Percentiles rank a stretch among this genome's conserved stretches.
These are phyloP conservation scores for Poa annua DNA, from an alignment of 176 grass and related monocot species.

Conservation along the genomic window DNA sequence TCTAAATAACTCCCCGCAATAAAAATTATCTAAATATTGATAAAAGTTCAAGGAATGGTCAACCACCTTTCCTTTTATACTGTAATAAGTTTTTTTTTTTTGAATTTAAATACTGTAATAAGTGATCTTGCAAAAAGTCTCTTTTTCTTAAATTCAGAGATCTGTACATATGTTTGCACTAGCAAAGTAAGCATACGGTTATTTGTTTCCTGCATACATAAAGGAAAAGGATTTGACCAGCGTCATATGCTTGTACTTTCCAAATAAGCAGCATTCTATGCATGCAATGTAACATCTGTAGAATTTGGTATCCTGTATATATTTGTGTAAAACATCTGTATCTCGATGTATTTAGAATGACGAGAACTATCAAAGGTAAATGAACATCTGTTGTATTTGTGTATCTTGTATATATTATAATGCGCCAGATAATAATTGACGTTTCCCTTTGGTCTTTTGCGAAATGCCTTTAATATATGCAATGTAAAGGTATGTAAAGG, in stretches of 20 bases:
- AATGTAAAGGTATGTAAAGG: not conserved
- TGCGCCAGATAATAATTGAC: not conserved
- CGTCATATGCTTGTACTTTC: constrained; percentile 1
- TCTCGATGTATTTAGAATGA: not conserved
- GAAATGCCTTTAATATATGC: not conserved
- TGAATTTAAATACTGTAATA: too few relatives aligned
- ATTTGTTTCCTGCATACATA: constrained; percentile 7
- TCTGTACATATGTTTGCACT: constrained; percentile 2
- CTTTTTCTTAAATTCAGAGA: not conserved
- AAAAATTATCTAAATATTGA: not conserved
- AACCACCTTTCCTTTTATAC: not conserved
- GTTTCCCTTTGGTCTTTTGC: constrained; percentile 3
- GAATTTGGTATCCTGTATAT: too few relatives aligned
- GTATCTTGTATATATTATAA: not conserved
- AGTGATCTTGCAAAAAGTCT: not conserved
- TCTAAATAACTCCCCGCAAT: constrained; percentile 13
- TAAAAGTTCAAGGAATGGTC: not conserved
- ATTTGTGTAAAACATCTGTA: too few relatives aligned
- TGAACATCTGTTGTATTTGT: not conserved
- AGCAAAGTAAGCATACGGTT: not conserved
- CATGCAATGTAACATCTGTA: too few relatives aligned
- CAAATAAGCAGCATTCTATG: not conserved
- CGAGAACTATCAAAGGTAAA: constrained; percentile 1
- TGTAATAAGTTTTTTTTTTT: too few relatives aligned
- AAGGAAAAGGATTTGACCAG: not conserved